Conservation (phyloP, 305 asterid species). For the Caryopteris hybrid region DNA sequence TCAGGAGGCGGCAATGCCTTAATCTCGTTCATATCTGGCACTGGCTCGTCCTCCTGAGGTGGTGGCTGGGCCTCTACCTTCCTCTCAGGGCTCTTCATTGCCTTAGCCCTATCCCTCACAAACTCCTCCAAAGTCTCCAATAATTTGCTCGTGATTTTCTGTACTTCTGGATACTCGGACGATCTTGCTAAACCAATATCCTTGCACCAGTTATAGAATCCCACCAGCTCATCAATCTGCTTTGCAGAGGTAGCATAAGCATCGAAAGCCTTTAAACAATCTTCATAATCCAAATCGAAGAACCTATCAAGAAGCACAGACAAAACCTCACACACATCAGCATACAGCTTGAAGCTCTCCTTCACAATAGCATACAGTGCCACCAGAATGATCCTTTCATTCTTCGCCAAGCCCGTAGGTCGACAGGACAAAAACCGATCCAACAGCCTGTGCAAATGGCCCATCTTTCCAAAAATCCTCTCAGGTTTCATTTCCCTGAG, state of each 20-base stretch:
- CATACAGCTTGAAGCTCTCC: conserved; percentile 80
- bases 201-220: conserved; percentile 76
- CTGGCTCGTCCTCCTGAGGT: conserved; percentile 50
- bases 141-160: conserved; percentile 68
- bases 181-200: conserved; percentile 77
- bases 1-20: conserved; percentile 87
- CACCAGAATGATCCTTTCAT: conserved; percentile 74
- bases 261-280: conserved; percentile 76
- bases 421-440: conserved; percentile 71
- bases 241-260: conserved; percentile 67
- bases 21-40: conserved; percentile 67
- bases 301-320: conserved; percentile 77
- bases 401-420: conserved; percentile 76
- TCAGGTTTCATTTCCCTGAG: conserved; percentile 72
- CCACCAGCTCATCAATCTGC: conserved; percentile 77
- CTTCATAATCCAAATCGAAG: conserved; percentile 82
- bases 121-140: conserved; percentile 90
- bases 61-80: conserved; percentile 41
- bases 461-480: conserved; percentile 75
- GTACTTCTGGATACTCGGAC: conserved; percentile 79
- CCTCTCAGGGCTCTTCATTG: conserved; percentile 67
- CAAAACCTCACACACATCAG: conserved; percentile 79
- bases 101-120: conserved; percentile 85
- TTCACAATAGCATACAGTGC: conserved; percentile 58
- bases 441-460: conserved; percentile 75